These are phyloP conservation scores for Zelopaecilomyces penicillatus DNA, from an alignment of 2,329 filamentous ascomycete species.

Conservation along the genomic window DNA sequence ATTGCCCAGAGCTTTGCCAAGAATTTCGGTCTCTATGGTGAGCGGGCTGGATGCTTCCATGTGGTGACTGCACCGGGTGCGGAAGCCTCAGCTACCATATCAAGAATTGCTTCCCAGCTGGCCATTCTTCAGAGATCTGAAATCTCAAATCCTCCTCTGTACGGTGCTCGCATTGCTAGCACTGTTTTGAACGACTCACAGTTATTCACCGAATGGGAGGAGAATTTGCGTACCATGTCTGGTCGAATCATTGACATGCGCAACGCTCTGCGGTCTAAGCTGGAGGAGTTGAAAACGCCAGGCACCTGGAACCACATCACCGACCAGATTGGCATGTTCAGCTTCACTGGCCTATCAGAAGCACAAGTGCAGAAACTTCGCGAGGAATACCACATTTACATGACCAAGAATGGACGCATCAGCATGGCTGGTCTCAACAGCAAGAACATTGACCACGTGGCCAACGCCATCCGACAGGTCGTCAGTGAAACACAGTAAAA, in stretches of 20 bases:
- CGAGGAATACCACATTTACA: conserved; percentile 69
- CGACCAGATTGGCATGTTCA: conserved; percentile 99
- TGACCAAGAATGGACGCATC: conserved; percentile 97
- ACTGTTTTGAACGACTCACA: conserved; percentile 72
- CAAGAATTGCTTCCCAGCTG: conserved; percentile 74
- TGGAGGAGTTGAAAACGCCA: conserved; percentile 79
- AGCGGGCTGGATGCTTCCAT: conserved; percentile 94
- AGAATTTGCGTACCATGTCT: conserved; percentile 86
- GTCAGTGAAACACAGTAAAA: conserved; percentile 37
- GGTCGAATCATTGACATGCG: conserved; percentile 94
- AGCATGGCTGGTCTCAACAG: conserved; percentile 98
- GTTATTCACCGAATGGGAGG: conserved; percentile 87
- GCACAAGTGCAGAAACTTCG: conserved; percentile 64
- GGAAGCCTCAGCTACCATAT: conserved; percentile 53
- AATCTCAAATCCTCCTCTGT: conserved; percentile 93
- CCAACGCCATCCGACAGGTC: conserved; percentile 77
- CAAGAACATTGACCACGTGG: conserved; percentile 86
- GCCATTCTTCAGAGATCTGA: conserved; percentile 93
- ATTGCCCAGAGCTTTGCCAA: conserved; percentile 94
- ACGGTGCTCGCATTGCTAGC: conserved; percentile 83
- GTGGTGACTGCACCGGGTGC: conserved; percentile 67
- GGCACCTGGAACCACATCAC: conserved; percentile 96
- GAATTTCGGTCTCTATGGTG: conserved; percentile 95
- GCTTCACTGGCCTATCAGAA: conserved; percentile 75
- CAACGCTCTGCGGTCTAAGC: conserved; percentile 62